Evolutionary conservation across 139 green algal species (phyloP), one percentile per base, ranked within the genome.

Genomic region (Mesostigma viride): DNA sequence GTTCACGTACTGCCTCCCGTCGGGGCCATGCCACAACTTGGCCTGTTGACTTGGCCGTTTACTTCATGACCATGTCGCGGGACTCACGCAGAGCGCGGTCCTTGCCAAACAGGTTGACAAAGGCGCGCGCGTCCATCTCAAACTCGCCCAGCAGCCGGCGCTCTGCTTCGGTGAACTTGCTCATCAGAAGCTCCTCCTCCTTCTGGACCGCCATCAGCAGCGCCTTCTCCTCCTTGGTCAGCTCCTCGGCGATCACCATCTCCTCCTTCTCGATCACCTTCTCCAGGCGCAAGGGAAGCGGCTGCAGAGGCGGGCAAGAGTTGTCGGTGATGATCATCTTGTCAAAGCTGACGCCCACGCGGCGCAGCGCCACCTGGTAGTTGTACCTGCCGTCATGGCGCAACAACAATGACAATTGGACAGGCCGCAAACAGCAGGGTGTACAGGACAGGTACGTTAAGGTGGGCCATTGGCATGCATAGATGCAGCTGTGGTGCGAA

Each of bases 321-420:
- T 95, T 95, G 77, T 95, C 84, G 2, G 88, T 95, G 2, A 86
- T 33, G 11, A 64, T 78, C 53, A 94, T 90, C 31, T 92, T 64
- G 11, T 68, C 70, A 77, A 79, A 90, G 3, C 80, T 64, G n/a
- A 87, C 63, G 22, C 81, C 78, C n/a, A 75, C 75, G 22, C 35
- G 61, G 11, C 8, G 40, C 40, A 51, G 11, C 32, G 51, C 57
- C 6, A 31, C 6, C 31, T 62, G 11, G 62, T 30, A 56, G n/a
- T 68, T 32, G 11, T 20, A 59, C 62, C 33, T 3, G 31, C 11
- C 26, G 31, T 5, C 8, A 14, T 51, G 11, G 14, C 14, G 40
- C 40, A 51, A 8, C 40, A 51, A n/a, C n/a, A n/a, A n/a, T n/a
- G n/a, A n/a, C n/a, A n/a, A n/a, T n/a, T n/a, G n/a, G 40, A 51